Base-by-base conservation (phyloP, 371 early-diverging fungal species). In the Saksenaea oblongispora region DNA sequence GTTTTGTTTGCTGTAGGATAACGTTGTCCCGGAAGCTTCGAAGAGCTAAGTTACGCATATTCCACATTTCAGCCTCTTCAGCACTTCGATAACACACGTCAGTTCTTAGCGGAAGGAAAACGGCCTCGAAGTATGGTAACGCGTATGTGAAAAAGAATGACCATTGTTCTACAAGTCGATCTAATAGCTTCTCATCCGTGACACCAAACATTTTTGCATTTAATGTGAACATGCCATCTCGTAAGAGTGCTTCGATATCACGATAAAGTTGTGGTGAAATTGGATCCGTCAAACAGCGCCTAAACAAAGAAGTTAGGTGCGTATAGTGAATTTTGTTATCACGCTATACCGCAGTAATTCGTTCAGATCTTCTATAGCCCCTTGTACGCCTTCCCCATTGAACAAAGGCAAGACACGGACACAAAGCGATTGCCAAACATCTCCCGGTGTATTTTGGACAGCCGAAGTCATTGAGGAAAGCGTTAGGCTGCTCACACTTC, bases 111-210 rank as follows among this genome's bases (percentile, higher is more conserved):
- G 95, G 95, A 4, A 93, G 76, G 64, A 95, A 94, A 11, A 91
- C 93, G 2, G 91, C 94, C 65, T 94, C 90, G 61, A 95, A 82
- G 59, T 90, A 93, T 58, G 94, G 95, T 39, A 94, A 73, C 1
- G 93, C 93, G 41, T 91, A 91, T 0, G 91, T 90, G 60, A 90
- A 91, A 67, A 91, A 89, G 68, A 93, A 91, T 2, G 89, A 89
- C 95, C 95, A 95, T 34, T 91, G 86, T 47, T 91, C 91, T 1
- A 91, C 91, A 24, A 94, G 61, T 13, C 93, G 86, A 34, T 84
- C 85, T 22, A 88, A 77, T 51, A 93, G 67, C 36, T 81, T 86
- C 54, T 92, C 92, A 39, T 91, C 91, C 1, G 85, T 86, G 4
- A 89, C 91, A 44, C 86, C 85, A 41, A 84, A 76, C 64, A 93